Conservation (phyloP, 441 rosid genomes). For the Brassica hybrid region DNA sequence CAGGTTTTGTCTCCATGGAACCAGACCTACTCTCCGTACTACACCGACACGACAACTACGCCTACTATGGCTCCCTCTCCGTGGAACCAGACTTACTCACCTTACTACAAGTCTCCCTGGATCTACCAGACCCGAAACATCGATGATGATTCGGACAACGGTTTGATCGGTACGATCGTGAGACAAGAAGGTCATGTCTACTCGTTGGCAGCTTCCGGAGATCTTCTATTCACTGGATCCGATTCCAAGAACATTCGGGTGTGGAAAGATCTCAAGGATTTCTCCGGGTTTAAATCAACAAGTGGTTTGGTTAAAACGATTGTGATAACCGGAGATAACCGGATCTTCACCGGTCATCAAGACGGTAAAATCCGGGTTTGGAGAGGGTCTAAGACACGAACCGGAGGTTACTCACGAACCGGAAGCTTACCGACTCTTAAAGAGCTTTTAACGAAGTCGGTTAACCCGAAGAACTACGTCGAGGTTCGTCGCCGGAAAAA, state of each 20-base stretch:
- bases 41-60: conserved; percentile 42
- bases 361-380: conserved; percentile 78
- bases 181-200: conserved; percentile 70
- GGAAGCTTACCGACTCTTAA: conserved; percentile 59
- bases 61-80: conserved; percentile 48
- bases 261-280: conserved; percentile 63
- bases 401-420: conserved; percentile 46
- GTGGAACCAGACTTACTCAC: conserved; percentile 61
- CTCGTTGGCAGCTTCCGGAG: conserved; percentile 57
- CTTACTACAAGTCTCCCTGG: conserved; percentile 78
- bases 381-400: conserved; percentile 44
- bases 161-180: conserved; percentile 58
- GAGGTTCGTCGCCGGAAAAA: conserved; percentile 53
- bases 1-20: conserved; percentile 49
- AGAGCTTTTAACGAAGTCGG: conserved; percentile 49
- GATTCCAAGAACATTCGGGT: conserved; percentile 69
- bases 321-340: conserved; percentile 48
- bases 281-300: conserved; percentile 63
- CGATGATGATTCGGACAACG: conserved; percentile 32
- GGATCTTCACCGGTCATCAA: conserved; percentile 68
- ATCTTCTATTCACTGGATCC: conserved; percentile 65
- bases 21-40: conserved; percentile 42
- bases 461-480: conserved; percentile 64
- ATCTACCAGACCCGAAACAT: conserved; percentile 48
- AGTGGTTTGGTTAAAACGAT: conserved; percentile 70